Evolutionary conservation across 2,329 filamentous ascomycete species (phyloP), one percentile per base, ranked within the genome.

Genomic region (Botrytis fabae): DNA sequence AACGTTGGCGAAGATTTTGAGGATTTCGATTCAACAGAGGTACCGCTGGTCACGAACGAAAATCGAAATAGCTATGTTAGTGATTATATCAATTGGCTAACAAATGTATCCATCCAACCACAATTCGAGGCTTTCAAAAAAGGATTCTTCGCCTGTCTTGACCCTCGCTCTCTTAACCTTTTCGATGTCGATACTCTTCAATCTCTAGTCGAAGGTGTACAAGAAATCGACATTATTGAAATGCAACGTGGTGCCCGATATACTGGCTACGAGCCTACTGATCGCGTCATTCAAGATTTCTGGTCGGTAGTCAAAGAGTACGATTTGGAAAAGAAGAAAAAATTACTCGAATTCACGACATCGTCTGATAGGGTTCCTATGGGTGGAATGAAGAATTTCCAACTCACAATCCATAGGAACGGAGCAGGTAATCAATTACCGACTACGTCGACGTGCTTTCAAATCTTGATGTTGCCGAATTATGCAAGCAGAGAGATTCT

Each of bases 361-460:
- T 95, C 95, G 0, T 95, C 91, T 78, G 95, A 98, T 80, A 88
- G 96, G 2, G 89, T 98, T 2, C 96, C 96, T 0, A 93, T 97
- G 0, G 94, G 93, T 32, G 96, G 96, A 4, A 90, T 95, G 79
- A 88, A 89, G 75, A 94, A 92, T 78, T 84, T 98, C 64, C 90
- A 92, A 79, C 98, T 98, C 81, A 89, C 93, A 22, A 87, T 99
- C 61, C 92, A 95, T 82, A 90, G 88, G 78, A 94, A 94, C 79
- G 90, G 93, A 25, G 86, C 87, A 74, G 86, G 87, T 77, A 79
- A 86, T 0, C 87, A 88, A 75, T 79, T 99, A 78, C 96, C 96
- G 5, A 97, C 92, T 8, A 95, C 93, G 75, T 92, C 94, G 79
- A 99, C 96, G 0, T 99, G 96, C 82, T 98, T 97, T 83, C 94